Evolutionary conservation across 129 eudicot genomes (phyloP).

Genomic region (Helianthus tuberosus): DNA sequence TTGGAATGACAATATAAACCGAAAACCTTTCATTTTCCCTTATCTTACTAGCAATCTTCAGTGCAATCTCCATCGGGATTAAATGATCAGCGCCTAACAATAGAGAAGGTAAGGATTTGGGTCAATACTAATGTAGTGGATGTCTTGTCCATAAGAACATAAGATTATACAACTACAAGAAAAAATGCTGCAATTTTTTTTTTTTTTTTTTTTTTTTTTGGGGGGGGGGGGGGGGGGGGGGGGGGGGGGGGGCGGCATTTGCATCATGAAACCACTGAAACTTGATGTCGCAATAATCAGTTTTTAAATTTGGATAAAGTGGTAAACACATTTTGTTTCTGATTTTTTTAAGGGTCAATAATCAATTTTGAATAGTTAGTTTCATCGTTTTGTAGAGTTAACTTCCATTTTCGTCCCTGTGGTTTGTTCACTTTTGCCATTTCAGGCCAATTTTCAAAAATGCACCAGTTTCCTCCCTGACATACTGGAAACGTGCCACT

Average conservation of each 20-base stretch:
- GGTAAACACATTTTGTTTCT: neutral
- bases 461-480: no score
- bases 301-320: neutral
- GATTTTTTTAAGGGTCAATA: neutral
- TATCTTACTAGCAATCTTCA: slow-evolving; percentile 86
- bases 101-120: neutral
- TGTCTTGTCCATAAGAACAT: neutral
- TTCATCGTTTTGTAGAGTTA: neutral
- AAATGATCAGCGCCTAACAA: slow-evolving; percentile 83
- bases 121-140: slow-evolving; percentile 9
- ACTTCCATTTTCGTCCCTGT: no score
- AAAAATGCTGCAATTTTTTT: neutral
- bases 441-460: no score
- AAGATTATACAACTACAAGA: neutral
- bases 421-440: no score
- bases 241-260: neutral
- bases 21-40: slow-evolving; percentile 78
- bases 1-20: slow-evolving; percentile 82
- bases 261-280: neutral
- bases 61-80: slow-evolving; percentile 89
- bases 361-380: neutral
- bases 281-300: neutral
- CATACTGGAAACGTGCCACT: no score
- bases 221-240: no score
- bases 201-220: no score